phyloP scores from a whole-genome alignment of 139 green algal species.

The Coelastrella sp. region DNA sequence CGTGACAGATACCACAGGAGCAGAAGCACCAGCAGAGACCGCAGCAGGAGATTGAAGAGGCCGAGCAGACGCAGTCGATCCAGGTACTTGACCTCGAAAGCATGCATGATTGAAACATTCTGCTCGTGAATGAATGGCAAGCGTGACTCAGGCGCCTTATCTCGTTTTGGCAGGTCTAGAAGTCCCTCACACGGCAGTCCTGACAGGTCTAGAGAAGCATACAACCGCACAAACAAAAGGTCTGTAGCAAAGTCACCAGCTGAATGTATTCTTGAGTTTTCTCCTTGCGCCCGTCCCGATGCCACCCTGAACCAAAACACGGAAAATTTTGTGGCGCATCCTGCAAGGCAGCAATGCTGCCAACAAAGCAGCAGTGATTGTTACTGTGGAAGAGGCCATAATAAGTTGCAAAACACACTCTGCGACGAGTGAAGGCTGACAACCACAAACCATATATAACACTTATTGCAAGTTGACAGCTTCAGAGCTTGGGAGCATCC shows the following conservation, averaged over 20 bases:
- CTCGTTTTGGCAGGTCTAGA: neutral
- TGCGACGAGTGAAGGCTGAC: too few relatives aligned
- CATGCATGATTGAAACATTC: neutral
- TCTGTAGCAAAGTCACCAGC: neutral
- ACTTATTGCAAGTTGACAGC: too few relatives aligned
- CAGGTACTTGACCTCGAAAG: neutral
- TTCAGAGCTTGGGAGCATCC: too few relatives aligned
- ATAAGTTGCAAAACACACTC: too few relatives aligned
- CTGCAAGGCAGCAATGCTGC: neutral
- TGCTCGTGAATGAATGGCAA: neutral
- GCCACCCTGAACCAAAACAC: too few relatives aligned
- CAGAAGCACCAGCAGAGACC: neutral
- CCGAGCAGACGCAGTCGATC: constrained; percentile 5
- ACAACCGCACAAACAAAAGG: constrained; percentile 28
- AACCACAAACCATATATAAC: too few relatives aligned
- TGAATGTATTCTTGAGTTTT: too few relatives aligned
- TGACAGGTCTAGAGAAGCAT: neutral
- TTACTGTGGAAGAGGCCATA: too few relatives aligned
- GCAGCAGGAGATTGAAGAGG: constrained; percentile 21
- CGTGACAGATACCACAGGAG: constrained; percentile 6
- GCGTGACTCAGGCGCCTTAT: neutral
- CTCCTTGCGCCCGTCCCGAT: too few relatives aligned
- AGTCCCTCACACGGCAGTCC: constrained; percentile 14
- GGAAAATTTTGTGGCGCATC: neutral
- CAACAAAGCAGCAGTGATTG: neutral